Evolutionary conservation across 2,329 filamentous ascomycete genomes (phyloP).

Genomic region (Aspergillus fructus): DNA sequence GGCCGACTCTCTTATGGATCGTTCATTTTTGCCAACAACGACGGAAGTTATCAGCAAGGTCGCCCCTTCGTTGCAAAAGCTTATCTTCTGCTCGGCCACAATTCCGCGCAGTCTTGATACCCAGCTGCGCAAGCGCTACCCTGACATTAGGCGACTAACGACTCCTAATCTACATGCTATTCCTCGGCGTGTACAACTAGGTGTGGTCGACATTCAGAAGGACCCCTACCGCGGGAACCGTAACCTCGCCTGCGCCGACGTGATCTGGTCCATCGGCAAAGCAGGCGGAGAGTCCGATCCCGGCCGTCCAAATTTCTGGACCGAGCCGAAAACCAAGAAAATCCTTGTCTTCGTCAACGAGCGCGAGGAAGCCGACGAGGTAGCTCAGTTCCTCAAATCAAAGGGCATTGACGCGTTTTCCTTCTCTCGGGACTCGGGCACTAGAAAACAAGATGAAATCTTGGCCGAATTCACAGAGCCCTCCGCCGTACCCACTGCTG

Average conservation of each 20-base stretch:
- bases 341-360: conserved; percentile 97
- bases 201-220: conserved; percentile 85
- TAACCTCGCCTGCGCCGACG: conserved; percentile 87
- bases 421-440: conserved; percentile 78
- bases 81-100: conserved; percentile 92
- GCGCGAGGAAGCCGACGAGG: conserved; percentile 79
- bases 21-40: conserved; percentile 83
- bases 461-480: conserved; percentile 68
- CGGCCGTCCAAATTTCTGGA: conserved; percentile 30
- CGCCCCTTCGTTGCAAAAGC: conserved; percentile 76
- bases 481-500: conserved; percentile 34
- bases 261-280: conserved; percentile 89
- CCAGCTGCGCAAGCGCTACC: conserved; percentile 78
- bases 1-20: conserved; percentile 92
- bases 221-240: conserved; percentile 95
- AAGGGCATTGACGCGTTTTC: conserved; percentile 90
- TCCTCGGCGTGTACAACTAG: conserved; percentile 87
- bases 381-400: conserved; percentile 73
- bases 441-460: conserved; percentile 74
- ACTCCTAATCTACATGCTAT: conserved; percentile 97
- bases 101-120: conserved; percentile 88
- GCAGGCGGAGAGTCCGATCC: conserved; percentile 54
- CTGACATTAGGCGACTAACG: conserved; percentile 78
- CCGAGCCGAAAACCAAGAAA: conserved; percentile 66
- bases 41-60: conserved; percentile 78